phyloP scores from a whole-genome alignment of 257 asterid genomes.

The Datura wrightii region DNA sequence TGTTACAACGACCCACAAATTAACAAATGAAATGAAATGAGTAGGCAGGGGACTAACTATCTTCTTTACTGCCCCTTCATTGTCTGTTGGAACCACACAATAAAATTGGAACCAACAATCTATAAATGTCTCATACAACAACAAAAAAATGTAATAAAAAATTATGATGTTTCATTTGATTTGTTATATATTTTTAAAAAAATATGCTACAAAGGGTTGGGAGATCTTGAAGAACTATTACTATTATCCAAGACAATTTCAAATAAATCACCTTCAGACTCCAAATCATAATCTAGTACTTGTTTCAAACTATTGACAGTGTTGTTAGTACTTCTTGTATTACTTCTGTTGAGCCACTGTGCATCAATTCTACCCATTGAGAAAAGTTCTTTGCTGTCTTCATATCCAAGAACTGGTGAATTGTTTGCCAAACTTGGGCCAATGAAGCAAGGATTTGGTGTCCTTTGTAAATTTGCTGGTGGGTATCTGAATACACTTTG shows the following conservation, averaged over 20 bases:
- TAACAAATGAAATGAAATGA: neutral
- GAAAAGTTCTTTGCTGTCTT: constrained; percentile 90
- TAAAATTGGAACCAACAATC: constrained; percentile 15
- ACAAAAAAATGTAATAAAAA: neutral
- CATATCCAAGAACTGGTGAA: constrained; percentile 67
- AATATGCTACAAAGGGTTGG: constrained; percentile 30
- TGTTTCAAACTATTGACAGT: constrained; percentile 54
- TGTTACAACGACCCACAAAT: neutral
- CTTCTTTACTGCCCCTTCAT: neutral
- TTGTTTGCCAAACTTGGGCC: constrained; percentile 49
- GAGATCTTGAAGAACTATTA: constrained; percentile 56
- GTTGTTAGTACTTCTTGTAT: constrained; percentile 56
- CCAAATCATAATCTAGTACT: constrained; percentile 53
- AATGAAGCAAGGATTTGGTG: constrained; percentile 84
- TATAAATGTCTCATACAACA: neutral
- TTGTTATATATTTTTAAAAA: too few relatives aligned
- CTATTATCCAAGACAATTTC: constrained; percentile 79
- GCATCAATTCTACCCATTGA: constrained; percentile 95
- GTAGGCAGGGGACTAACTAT: neutral
- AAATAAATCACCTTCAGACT: constrained; percentile 90
- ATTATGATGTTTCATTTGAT: neutral
- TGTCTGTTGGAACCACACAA: neutral
- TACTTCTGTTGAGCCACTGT: constrained; percentile 65
- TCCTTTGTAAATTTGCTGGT: constrained; percentile 65
- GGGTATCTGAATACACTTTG: constrained; percentile 70